Base-by-base conservation (phyloP, 371 early-diverging fungal species). In the Mortierella polycephala region DNA sequence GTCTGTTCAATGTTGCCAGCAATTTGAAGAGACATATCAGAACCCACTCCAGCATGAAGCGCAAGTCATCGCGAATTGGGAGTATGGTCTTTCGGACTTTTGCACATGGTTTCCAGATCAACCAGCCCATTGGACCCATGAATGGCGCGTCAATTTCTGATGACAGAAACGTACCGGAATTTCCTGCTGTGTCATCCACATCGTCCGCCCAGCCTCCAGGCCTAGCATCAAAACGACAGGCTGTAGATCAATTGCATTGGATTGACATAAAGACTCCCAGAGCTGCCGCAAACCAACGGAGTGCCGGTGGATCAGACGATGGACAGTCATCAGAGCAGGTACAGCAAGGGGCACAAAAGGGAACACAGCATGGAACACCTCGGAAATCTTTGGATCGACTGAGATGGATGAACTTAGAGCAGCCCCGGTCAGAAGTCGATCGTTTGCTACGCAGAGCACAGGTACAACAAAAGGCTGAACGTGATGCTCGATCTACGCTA, bases 1-100 rank as follows among this genome's bases (percentile, higher is more conserved):
- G 59, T 18, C 49, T 37, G 39, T 75, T 75, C 60, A 75, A 75
- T 14, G 75, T 75, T n/a, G 62, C 75, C 42, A 75, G 75, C 56
- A 75, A 75, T 56, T 47, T 75, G 56, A 75, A 69, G 46, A 50
- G 75, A 1, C 75, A 75, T 40, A 62, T 75, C 49, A 50, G 67
- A 7, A 75, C 70, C 6, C 75, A 75, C 30, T 40, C 50, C 60
- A 66, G 41, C 39, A 62, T 62, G 18, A 58, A 64, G 46, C 70
- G 75, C 42, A 69, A 70, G 47, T 65, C 65, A 5, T 66, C 64
- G 1, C 40, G 60, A 18, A 53, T 47, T 21, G 70, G 75, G 23
- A 62, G 57, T 20, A 62, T 47, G 18, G 70, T 75, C 20, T 75
- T 75, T 49, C 52, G 75, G 14, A 57, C 66, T 30, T 75, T 75